A percentile compares a stretch with the other conserved stretches of the same genome.
phyloP scores from a whole-genome alignment of 2,329 filamentous ascomycete genomes.

The Alternaria infectoria region DNA sequence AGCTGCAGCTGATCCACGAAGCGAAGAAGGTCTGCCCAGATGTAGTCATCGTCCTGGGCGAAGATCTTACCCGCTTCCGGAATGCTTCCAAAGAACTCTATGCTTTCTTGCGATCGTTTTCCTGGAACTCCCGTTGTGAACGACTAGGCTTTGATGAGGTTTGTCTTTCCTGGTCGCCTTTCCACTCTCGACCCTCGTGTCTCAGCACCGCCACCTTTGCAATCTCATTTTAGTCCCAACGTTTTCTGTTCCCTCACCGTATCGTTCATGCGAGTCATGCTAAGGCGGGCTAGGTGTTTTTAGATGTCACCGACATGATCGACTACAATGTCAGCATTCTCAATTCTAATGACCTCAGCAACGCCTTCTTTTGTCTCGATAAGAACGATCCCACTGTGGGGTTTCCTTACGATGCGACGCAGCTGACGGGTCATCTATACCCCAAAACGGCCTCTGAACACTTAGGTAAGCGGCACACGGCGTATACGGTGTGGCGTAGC shows the following conservation, averaged over 20 bases:
- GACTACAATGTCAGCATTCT: constrained; percentile 78
- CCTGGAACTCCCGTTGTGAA: constrained; percentile 81
- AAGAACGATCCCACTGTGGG: constrained; percentile 76
- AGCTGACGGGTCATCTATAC: constrained; percentile 68
- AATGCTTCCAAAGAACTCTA: constrained; percentile 85
- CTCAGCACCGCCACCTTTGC: constrained; percentile 6
- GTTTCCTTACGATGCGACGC: constrained; percentile 77
- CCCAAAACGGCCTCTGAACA: constrained; percentile 44
- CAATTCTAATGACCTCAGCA: constrained; percentile 66
- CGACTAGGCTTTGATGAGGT: constrained; percentile 91
- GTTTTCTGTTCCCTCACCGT: not conserved
- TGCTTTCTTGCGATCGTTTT: constrained; percentile 71
- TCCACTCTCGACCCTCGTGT: constrained; percentile 2
- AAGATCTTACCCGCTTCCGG: constrained; percentile 75
- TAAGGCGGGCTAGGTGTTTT: constrained; percentile 58
- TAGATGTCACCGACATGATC: constrained; percentile 86
- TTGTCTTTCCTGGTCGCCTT: constrained; percentile 3
- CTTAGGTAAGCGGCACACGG: constrained; percentile 27
- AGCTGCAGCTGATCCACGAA: constrained; percentile 84
- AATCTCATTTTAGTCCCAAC: not conserved
- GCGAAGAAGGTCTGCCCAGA: constrained; percentile 82
- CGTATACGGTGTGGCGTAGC: constrained; percentile 12
- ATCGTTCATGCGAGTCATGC: not conserved
- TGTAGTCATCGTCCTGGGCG: constrained; percentile 81
- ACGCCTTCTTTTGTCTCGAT: constrained; percentile 82